Conservation (phyloP, 306 rosid genomes). For the Trifolium dubium region DNA sequence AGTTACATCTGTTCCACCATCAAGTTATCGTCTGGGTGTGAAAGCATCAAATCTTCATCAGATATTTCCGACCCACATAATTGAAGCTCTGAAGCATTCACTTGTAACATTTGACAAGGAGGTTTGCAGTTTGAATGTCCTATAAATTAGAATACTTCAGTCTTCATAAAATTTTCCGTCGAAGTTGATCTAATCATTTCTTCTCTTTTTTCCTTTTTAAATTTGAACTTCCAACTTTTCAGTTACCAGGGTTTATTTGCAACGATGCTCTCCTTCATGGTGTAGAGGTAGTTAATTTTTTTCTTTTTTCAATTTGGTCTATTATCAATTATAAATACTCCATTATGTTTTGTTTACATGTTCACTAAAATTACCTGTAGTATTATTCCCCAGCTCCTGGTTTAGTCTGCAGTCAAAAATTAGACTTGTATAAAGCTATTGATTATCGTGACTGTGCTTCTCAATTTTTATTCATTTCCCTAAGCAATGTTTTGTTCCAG, state of each 20-base stretch:
- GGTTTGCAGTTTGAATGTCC: slow-evolving; percentile 52
- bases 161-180: slow-evolving; percentile 19
- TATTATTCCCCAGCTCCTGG: slow-evolving; percentile 26
- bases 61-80: slow-evolving; percentile 68
- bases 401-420: slow-evolving; percentile 15
- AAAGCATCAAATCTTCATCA: slow-evolving; percentile 82
- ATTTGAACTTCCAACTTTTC: slow-evolving; percentile 43
- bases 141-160: background rate
- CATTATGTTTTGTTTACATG: background rate
- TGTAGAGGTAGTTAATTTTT: slow-evolving; percentile 75
- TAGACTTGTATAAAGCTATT: background rate
- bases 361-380: slow-evolving; percentile 8
- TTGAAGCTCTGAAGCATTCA: slow-evolving; percentile 80
- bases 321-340: background rate
- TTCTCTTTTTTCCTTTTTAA: background rate
- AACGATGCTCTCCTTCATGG: slow-evolving; percentile 95
- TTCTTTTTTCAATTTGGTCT: slow-evolving; percentile 1
- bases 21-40: slow-evolving; percentile 98
- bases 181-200: slow-evolving; percentile 6
- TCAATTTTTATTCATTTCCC: slow-evolving; percentile 5
- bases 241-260: slow-evolving; percentile 93
- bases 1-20: slow-evolving; percentile 76
- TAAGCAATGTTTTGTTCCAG: slow-evolving; percentile 52
- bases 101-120: slow-evolving; percentile 73
- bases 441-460: slow-evolving; percentile 21